Conservation (phyloP, 2,329 filamentous ascomycete genomes). For the Didymellaceae sp. region DNA sequence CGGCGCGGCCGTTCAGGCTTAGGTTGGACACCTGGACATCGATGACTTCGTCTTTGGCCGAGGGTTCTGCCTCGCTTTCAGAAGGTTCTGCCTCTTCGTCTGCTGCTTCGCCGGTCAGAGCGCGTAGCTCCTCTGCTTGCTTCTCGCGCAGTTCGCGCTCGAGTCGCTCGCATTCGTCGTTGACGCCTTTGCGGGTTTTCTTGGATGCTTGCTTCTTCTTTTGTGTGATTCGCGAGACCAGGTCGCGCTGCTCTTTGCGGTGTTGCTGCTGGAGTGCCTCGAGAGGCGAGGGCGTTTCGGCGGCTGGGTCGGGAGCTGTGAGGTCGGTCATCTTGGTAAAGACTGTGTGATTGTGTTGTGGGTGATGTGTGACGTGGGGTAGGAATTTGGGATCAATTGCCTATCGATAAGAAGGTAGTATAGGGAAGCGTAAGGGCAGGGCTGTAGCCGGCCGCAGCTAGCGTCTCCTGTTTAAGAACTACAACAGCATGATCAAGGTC, state of each 20-base stretch:
- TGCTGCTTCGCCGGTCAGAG: slow-evolving; percentile 43
- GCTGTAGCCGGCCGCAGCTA: too few species aligned
- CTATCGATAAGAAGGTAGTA: slow-evolving; percentile 4
- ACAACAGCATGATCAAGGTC: too few species aligned
- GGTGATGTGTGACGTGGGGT: slow-evolving; percentile 3
- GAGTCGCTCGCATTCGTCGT: slow-evolving; percentile 67
- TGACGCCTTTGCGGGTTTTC: slow-evolving; percentile 67
- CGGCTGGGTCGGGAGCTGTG: slow-evolving; percentile 14
- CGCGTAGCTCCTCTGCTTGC: slow-evolving; percentile 60
- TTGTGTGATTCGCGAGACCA: slow-evolving; percentile 83
- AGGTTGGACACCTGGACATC: slow-evolving; percentile 9
- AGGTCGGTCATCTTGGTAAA: slow-evolving; percentile 12
- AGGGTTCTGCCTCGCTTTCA: slow-evolving; percentile 5
- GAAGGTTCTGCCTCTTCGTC: slow-evolving; percentile 14
- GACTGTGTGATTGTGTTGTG: slow-evolving; percentile 5
- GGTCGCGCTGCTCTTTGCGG: slow-evolving; percentile 84
- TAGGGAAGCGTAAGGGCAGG: too few species aligned
- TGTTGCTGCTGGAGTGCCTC: slow-evolving; percentile 82
- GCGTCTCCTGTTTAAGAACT: too few species aligned
- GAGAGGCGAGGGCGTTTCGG: slow-evolving; percentile 53
- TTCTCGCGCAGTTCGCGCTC: slow-evolving; percentile 63
- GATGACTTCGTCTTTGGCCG: background rate
- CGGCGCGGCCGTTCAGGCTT: slow-evolving; percentile 6
- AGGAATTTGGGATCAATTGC: background rate
- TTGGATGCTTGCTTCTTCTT: slow-evolving; percentile 98